A percentile compares a stretch with the other conserved stretches of the same genome.
These are phyloP conservation scores for Xylariaceae sp. DNA, from an alignment of 2,329 filamentous ascomycete genomes.

Conservation along the genomic window DNA sequence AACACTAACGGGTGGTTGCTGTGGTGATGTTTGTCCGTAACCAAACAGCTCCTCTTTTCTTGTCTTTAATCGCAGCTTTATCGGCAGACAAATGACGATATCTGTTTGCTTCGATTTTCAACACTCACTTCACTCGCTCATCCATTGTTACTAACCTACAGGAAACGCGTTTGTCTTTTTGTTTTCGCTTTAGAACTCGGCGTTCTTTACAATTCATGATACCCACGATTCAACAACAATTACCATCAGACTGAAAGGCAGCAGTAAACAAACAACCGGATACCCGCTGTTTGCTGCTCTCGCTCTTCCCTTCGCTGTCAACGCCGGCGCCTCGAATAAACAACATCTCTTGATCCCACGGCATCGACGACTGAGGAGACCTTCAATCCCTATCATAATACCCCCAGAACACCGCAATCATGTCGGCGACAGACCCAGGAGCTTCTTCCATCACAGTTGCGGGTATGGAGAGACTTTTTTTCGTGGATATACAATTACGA, in stretches of 20 bases:
- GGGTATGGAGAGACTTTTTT: constrained; percentile 39
- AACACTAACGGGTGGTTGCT: constrained; percentile 6
- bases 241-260: no score
- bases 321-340: constrained; percentile 17
- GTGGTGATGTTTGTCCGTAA: constrained; percentile 10
- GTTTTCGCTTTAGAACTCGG: no score
- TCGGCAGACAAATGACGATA: constrained; percentile 5
- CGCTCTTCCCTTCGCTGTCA: no score
- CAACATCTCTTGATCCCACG: constrained; percentile 4
- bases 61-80: constrained; percentile 1
- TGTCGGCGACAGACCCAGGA: constrained; percentile 39
- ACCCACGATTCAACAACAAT: no score
- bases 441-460: constrained; percentile 58
- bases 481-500: constrained; percentile 14
- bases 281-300: no score
- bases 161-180: neutral
- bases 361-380: constrained; percentile 8
- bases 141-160: constrained; percentile 1
- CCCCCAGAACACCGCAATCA: constrained; percentile 19
- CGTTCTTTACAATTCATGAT: no score
- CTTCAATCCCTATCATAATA: constrained; percentile 5
- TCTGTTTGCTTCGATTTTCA: neutral
- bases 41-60: constrained; percentile 14
- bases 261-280: no score
- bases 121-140: constrained; percentile 4